These are phyloP conservation scores for Penicillium digitatum DNA, from an alignment of 2,329 filamentous ascomycete species.

Conservation along the genomic window DNA sequence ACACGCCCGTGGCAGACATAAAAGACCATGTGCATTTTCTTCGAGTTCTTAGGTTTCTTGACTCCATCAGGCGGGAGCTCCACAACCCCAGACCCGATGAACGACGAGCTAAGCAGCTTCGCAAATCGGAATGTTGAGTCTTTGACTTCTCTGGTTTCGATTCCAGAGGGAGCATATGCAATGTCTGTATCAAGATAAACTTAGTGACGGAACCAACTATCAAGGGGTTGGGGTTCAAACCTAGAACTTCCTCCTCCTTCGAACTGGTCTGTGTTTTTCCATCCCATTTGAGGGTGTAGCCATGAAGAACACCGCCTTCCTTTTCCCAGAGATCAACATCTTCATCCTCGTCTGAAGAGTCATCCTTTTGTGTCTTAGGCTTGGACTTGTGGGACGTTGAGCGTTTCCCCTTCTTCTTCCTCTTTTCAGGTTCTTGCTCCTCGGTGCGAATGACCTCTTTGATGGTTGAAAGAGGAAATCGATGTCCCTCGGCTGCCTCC, in stretches of 20 bases:
- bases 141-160: constrained; percentile 56
- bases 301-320: constrained; percentile 43
- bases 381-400: constrained; percentile 31
- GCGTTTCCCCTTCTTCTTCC: constrained; percentile 31
- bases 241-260: constrained; percentile 41
- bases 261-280: constrained; percentile 34
- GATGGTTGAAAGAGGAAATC: constrained; percentile 64
- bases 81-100: constrained; percentile 85
- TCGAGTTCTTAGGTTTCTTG: constrained; percentile 86
- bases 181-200: constrained; percentile 46
- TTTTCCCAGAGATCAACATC: constrained; percentile 45
- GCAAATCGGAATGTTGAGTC: constrained; percentile 77
- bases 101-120: constrained; percentile 77
- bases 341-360: constrained; percentile 40
- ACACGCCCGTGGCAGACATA: constrained; percentile 84
- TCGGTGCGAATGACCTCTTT: constrained; percentile 75
- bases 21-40: constrained; percentile 96
- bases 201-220: constrained; percentile 1
- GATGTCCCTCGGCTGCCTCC: constrained; percentile 53
- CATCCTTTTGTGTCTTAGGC: constrained; percentile 34
- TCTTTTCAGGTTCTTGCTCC: constrained; percentile 49
- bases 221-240: constrained; percentile 23
- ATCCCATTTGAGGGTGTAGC: constrained; percentile 45
- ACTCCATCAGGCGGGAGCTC: constrained; percentile 78
- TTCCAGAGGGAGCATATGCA: constrained; percentile 56